These are phyloP conservation scores for Neostapfia colusana DNA, from an alignment of 176 grass and related monocot genomes.

Conservation along the genomic window DNA sequence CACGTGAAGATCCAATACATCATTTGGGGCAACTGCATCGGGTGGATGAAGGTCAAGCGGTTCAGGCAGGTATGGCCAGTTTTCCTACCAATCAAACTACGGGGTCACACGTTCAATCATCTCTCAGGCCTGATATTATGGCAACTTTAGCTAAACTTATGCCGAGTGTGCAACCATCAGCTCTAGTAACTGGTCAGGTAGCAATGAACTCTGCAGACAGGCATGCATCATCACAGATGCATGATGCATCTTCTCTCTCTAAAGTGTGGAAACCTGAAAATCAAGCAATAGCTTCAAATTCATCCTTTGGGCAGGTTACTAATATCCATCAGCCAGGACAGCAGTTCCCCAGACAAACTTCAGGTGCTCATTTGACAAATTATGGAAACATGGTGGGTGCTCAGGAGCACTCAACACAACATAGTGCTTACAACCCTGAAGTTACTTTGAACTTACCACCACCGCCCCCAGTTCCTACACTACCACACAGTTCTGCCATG, in stretches of 20 bases:
- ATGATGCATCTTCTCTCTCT: conserved; percentile 34
- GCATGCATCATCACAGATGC: conserved; percentile 26
- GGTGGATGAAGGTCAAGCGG: conserved; percentile 38
- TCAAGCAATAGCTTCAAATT: conserved; percentile 28
- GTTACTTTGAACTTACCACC: conserved; percentile 51
- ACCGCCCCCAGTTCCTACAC: conserved; percentile 28
- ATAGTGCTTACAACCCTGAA: conserved; percentile 48
- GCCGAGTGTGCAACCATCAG: conserved; percentile 52
- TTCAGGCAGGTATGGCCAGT: conserved; percentile 44
- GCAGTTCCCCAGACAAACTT: conserved; percentile 47
- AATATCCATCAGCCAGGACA: conserved; percentile 49
- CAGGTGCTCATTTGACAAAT: conserved; percentile 42
- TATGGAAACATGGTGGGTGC: conserved; percentile 37
- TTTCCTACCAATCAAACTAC: conserved; percentile 36
- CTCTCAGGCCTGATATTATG: conserved; percentile 80
- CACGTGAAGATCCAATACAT: conserved; percentile 38
- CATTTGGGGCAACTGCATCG: conserved; percentile 33
- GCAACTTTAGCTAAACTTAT: conserved; percentile 69
- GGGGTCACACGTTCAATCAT: conserved; percentile 49
- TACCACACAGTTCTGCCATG: conserved; percentile 31
- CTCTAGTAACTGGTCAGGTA: conserved; percentile 46
- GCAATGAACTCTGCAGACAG: conserved; percentile 28
- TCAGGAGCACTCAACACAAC: conserved; percentile 44
- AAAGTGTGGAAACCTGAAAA: conserved; percentile 46
- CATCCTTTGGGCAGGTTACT: conserved; percentile 37